phyloP scores from a whole-genome alignment of 164 flowering plant species.

The Platanus orientalis region DNA sequence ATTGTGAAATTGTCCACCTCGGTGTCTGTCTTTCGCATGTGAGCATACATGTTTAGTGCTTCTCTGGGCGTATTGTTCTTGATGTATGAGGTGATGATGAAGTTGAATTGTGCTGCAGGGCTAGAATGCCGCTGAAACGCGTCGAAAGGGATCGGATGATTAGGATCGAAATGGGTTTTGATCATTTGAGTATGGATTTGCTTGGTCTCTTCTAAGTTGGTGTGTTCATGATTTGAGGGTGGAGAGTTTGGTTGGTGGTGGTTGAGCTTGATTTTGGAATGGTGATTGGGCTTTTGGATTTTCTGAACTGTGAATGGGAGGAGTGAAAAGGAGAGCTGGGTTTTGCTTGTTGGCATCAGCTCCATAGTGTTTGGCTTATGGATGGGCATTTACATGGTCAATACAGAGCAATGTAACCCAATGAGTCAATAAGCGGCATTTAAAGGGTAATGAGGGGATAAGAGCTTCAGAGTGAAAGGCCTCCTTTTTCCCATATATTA shows the following conservation, averaged over 20 bases:
- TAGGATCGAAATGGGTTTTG: conserved; percentile 33
- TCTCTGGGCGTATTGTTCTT: conserved; percentile 29
- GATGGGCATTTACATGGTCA: too few species aligned
- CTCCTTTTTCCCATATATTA: too few species aligned
- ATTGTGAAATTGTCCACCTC: conserved; percentile 38
- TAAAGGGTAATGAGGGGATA: too few species aligned
- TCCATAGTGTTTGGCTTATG: conserved; percentile 18
- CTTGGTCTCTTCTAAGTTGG: conserved; percentile 37
- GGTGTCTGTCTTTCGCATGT: conserved; percentile 30
- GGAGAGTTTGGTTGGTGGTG: conserved; percentile 9
- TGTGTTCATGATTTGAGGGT: conserved; percentile 4
- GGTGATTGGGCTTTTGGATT: conserved; percentile 12
- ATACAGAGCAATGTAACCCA: too few species aligned
- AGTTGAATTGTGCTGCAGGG: conserved; percentile 34
- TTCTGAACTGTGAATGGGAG: conserved; percentile 20
- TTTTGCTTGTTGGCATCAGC: conserved; percentile 21
- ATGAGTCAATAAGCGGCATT: too few species aligned
- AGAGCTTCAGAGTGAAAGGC: too few species aligned
- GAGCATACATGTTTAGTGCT: conserved; percentile 36
- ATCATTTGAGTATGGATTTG: conserved; percentile 53
- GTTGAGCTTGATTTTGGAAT: conserved; percentile 9
- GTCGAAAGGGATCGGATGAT: conserved; percentile 10
- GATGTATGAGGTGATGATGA: conserved; percentile 41
- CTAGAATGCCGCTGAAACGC: conserved; percentile 19
- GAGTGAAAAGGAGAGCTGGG: conserved; percentile 19